These are phyloP conservation scores for Kuraishia floccosa DNA, from an alignment of 805 yeast species.

Conservation along the genomic window DNA sequence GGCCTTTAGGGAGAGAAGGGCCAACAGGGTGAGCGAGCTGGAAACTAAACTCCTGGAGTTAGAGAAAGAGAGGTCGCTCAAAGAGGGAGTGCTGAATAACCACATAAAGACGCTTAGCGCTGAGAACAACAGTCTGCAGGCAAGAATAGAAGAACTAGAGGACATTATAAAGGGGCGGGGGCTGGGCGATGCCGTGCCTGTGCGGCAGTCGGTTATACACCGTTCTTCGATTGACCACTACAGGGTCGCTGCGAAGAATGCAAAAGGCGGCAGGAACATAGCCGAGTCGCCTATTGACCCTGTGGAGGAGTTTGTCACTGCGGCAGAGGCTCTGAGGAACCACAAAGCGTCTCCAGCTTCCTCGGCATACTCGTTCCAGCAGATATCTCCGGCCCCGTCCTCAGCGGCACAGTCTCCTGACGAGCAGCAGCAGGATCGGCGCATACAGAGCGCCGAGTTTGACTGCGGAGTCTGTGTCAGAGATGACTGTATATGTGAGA, in stretches of 20 bases:
- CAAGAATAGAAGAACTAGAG: too few species aligned
- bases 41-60: conserved; percentile 58
- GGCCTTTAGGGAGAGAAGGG: conserved; percentile 81
- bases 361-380: too few species aligned
- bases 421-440: conserved; percentile 11
- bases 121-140: conserved; percentile 31
- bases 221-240: too few species aligned
- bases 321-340: too few species aligned
- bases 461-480: conserved; percentile 59
- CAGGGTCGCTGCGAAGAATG: too few species aligned
- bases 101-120: conserved; percentile 35
- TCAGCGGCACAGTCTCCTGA: neutral
- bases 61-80: conserved; percentile 53
- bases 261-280: too few species aligned
- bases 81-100: conserved; percentile 42
- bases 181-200: too few species aligned
- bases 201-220: too few species aligned
- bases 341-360: too few species aligned
- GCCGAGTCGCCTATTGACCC: too few species aligned
- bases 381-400: conserved; percentile 40
- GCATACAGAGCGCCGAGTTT: conserved; percentile 11
- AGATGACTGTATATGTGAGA: conserved; percentile 59
- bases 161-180: too few species aligned
- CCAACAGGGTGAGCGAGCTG: conserved; percentile 69
- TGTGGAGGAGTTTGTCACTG: too few species aligned